Base-by-base conservation (phyloP, 2,329 filamentous ascomycete species). In the Penicillium sp. region DNA sequence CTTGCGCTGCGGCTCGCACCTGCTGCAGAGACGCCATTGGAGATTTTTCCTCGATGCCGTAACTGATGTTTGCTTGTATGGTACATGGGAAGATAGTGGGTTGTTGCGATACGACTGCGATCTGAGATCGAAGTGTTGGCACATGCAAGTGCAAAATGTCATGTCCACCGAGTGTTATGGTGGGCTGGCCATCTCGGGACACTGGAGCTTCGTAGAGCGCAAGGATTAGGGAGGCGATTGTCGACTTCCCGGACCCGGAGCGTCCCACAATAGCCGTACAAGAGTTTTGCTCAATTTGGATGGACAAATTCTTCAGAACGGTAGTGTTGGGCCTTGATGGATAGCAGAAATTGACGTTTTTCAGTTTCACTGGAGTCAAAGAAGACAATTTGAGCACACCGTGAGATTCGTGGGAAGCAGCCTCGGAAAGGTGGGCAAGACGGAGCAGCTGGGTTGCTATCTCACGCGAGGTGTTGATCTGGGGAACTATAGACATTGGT, bases 161-260 rank as follows among this genome's bases (percentile, higher is more conserved):
- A 2, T 76, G 61, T 0, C 74, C 75, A 1, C 73, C 77, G 1
- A 70, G 51, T 16, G 59, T 62, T 51, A 88, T 81, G 0, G 76
- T 64, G 2, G 59, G 50, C n/a, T 41, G 23, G n/a, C 37, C 47
- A 16, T 35, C 18, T 18, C 33, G 35, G n/a, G 58, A 54, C 1
- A 53, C 37, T 3, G 57, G 53, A 2, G 64, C 50, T 37, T 71
- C 63, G 56, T 93, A 88, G 0, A 96, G 72, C 1, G 84, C 80
- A 3, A 94, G 68, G 0, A 97, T 71, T 0, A 97, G 69, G 0
- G 84, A 79, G 0, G 84, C 76, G 23, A 96, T 74, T 0, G 91
- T 96, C 10, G 85, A 90, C 67, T 98, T 97, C 1, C 93, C 91
- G n/a, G 84, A 87, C 0, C 93, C 91, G 0, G 89, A 95, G 1